Conservation (phyloP, 164 flowering plant species). For the Cinnamomum chago region DNA sequence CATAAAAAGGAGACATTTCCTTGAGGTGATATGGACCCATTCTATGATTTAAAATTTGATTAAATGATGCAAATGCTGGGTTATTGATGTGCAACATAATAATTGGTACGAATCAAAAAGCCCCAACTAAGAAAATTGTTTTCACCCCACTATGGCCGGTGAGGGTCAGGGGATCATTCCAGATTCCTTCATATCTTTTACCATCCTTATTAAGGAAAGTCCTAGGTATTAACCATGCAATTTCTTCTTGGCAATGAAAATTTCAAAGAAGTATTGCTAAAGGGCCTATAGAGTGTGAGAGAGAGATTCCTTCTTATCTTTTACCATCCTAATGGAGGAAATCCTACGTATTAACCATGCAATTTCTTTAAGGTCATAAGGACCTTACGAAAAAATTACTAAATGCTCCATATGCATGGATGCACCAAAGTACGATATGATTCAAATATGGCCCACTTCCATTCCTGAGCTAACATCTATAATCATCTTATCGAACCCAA, state of each 20-base stretch:
- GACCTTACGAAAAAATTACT: too few relatives aligned
- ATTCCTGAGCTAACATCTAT: too few relatives aligned
- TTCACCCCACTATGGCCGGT: slow-evolving; percentile 12
- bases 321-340: not conserved
- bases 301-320: not conserved
- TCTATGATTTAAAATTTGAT: slow-evolving; percentile 4
- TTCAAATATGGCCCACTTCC: too few relatives aligned
- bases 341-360: too few relatives aligned
- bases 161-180: slow-evolving; percentile 1
- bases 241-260: not conserved
- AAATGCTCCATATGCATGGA: too few relatives aligned
- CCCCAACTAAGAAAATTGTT: slow-evolving; percentile 6
- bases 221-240: not conserved
- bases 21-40: slow-evolving; percentile 36
- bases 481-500: too few relatives aligned
- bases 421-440: too few relatives aligned
- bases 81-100: slow-evolving; percentile 6
- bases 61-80: not conserved
- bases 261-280: not conserved
- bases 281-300: not conserved
- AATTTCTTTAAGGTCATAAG: too few relatives aligned
- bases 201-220: slow-evolving; percentile 4
- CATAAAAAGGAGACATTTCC: slow-evolving; percentile 19
- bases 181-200: slow-evolving; percentile 8
- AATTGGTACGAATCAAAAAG: slow-evolving; percentile 5